These are phyloP conservation scores for Gossypium schwendimanii DNA, from an alignment of 441 rosid genomes.

Conservation along the genomic window DNA sequence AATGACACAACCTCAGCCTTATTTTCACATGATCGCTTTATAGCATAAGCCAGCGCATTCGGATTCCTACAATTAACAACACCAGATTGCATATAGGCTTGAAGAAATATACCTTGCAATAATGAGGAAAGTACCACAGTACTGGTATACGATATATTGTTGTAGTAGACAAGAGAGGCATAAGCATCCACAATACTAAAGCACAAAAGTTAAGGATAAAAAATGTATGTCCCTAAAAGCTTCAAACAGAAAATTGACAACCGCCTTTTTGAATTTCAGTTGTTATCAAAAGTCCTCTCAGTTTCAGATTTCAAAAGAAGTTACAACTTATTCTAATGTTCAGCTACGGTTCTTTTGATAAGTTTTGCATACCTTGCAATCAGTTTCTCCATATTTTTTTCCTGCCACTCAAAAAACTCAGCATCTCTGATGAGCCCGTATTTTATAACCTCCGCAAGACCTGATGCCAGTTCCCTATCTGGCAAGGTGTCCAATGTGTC, in stretches of 20 bases:
- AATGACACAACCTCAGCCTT: constrained; percentile 95
- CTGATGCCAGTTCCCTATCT: constrained; percentile 86
- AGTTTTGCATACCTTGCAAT: constrained; percentile 59
- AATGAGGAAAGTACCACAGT: not conserved
- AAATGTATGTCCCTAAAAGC: not conserved
- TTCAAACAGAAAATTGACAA: not conserved
- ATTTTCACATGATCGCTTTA: constrained; percentile 92
- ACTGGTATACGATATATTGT: not conserved
- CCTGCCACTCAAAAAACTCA: constrained; percentile 94
- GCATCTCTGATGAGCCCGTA: constrained; percentile 91
- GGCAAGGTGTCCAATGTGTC: constrained; percentile 86
- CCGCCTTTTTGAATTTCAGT: not conserved
- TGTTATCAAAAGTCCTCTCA: not conserved
- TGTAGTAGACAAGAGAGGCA: not conserved
- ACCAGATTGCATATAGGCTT: constrained; percentile 1
- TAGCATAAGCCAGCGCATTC: constrained; percentile 76
- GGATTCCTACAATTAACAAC: constrained; percentile 58
- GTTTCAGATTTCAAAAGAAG: constrained; percentile 1
- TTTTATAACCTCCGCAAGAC: constrained; percentile 86
- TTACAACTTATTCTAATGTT: not conserved
- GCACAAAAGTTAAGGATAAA: not conserved
- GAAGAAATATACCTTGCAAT: not conserved
- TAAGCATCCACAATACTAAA: not conserved
- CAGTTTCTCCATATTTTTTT: constrained; percentile 64
- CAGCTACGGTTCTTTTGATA: not conserved